A percentile compares a stretch with the other conserved stretches of the same genome.
Conservation (phyloP, 495 filamentous ascomycete species). For the Neurospora sp. region DNA sequence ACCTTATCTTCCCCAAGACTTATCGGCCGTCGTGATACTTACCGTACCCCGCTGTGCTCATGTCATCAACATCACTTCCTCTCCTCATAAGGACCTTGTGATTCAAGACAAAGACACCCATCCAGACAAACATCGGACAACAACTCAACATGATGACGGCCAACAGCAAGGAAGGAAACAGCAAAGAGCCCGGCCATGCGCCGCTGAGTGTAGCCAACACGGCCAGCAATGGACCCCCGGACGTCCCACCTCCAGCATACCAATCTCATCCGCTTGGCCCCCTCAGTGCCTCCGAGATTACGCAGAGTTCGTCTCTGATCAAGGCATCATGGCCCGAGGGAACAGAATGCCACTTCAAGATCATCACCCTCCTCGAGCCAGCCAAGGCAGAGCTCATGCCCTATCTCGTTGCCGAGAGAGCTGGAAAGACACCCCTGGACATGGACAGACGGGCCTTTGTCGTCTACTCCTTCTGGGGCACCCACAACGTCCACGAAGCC, state of each 20-base stretch:
- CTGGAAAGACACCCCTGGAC: conserved; percentile 8
- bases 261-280: conserved; percentile 50
- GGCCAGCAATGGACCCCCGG: neutral
- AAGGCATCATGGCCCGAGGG: conserved; percentile 38
- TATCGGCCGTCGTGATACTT: neutral
- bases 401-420: conserved; percentile 26
- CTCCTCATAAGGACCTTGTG: neutral
- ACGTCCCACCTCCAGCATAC: neutral
- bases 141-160: neutral
- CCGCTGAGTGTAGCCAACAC: neutral
- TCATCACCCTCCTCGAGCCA: conserved; percentile 56
- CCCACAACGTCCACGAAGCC: conserved; percentile 59
- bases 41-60: neutral
- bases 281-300: conserved; percentile 47
- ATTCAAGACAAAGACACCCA: neutral
- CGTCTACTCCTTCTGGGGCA: conserved; percentile 54
- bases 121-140: neutral
- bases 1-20: neutral
- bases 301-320: conserved; percentile 29
- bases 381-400: conserved; percentile 47
- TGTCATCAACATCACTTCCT: neutral
- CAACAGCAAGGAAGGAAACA: neutral
- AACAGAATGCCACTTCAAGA: conserved; percentile 50
- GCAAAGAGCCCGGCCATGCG: neutral
- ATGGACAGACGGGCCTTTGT: conserved; percentile 47